Conservation (phyloP, 2,329 filamentous ascomycete genomes). For the Fusarium duplospermum region DNA sequence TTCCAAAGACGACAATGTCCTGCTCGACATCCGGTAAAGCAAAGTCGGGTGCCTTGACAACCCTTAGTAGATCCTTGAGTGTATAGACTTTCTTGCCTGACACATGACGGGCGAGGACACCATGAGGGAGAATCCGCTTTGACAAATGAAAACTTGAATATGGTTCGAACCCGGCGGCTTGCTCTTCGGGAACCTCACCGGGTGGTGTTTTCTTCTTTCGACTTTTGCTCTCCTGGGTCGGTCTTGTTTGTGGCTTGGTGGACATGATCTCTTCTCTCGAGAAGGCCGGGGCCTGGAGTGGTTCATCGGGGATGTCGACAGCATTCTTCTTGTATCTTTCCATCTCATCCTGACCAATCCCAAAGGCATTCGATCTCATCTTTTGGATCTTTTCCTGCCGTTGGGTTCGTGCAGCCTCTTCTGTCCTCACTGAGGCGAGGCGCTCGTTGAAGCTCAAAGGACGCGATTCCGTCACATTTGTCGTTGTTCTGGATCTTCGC, state of each 20-base stretch:
- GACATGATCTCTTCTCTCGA: conserved; percentile 72
- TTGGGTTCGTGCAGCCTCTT: conserved; percentile 64
- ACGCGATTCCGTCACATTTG: conserved; percentile 48
- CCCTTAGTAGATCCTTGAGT: conserved; percentile 83
- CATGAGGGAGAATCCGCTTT: conserved; percentile 84
- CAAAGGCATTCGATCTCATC: conserved; percentile 67
- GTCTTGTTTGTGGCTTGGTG: conserved; percentile 21
- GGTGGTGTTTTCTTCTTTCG: conserved; percentile 32
- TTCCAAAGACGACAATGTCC: conserved; percentile 89
- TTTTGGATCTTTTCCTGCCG: conserved; percentile 64
- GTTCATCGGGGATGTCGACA: conserved; percentile 63
- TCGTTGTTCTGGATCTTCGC: conserved; percentile 56
- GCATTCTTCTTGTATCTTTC: conserved; percentile 70
- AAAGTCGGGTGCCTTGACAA: conserved; percentile 85
- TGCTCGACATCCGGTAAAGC: conserved; percentile 84
- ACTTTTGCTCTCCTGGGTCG: conserved; percentile 27
- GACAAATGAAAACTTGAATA: conserved; percentile 89
- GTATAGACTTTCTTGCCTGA: conserved; percentile 80
- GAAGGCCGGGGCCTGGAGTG: conserved; percentile 63
- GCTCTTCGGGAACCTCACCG: conserved; percentile 38
- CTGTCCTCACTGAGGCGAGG: conserved; percentile 75
- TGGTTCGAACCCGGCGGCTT: conserved; percentile 75
- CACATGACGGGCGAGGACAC: conserved; percentile 81
- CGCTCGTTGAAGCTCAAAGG: conserved; percentile 83
- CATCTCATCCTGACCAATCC: conserved; percentile 68